A percentile compares a stretch with the other conserved stretches of the same genome.
These are phyloP conservation scores for Przewalskia tangutica DNA, from an alignment of 257 asterid species.

Conservation along the genomic window DNA sequence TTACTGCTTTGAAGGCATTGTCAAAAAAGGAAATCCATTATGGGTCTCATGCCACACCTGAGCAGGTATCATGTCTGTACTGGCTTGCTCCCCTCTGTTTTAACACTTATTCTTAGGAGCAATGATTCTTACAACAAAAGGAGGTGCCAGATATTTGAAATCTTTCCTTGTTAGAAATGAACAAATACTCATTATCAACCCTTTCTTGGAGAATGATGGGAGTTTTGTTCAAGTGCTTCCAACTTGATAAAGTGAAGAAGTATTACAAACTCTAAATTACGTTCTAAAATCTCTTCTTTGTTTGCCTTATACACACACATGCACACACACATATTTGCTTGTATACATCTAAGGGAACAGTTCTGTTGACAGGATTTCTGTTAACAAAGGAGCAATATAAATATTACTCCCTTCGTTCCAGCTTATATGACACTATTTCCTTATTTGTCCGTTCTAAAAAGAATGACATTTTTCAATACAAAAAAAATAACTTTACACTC, in stretches of 20 bases:
- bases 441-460: not conserved
- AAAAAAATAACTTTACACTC: not conserved
- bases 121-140: not conserved
- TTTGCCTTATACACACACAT: not conserved
- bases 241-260: not conserved
- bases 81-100: not conserved
- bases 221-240: not conserved
- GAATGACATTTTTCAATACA: not conserved
- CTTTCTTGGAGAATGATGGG: not conserved
- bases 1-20: constrained; percentile 63
- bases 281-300: not conserved
- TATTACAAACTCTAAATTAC: not conserved
- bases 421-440: not conserved
- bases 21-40: constrained; percentile 63
- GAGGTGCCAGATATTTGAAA: not conserved
- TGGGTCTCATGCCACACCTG: constrained; percentile 71
- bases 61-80: constrained; percentile 41
- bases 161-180: not conserved
- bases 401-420: not conserved
- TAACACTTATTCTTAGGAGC: not conserved
- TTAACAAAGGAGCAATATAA: not conserved
- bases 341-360: not conserved
- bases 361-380: not conserved
- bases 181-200: not conserved
- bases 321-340: not conserved